Percentiles rank a stretch among this genome's conserved stretches.
Evolutionary conservation across 1,284 basidiomycete genomes (phyloP).

Genomic region (Agaricales sp.): DNA sequence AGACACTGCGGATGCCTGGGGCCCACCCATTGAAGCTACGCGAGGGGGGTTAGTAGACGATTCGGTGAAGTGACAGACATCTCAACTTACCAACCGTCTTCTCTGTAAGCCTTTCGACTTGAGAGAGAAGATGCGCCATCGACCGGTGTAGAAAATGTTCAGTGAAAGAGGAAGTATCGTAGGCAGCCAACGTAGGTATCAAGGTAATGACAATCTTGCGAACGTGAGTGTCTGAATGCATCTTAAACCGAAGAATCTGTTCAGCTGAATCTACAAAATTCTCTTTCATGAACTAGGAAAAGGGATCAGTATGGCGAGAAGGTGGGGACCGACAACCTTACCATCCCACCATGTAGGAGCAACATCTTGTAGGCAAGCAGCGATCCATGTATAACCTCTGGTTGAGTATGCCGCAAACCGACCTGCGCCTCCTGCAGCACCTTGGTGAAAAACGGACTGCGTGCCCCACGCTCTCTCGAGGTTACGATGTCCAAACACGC

Average conservation of each 20-base stretch:
- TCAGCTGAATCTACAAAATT: conserved; percentile 87
- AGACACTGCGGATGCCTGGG: no score
- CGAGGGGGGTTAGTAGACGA: conserved; percentile 9
- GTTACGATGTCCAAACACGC: conserved; percentile 84
- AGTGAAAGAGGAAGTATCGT: conserved; percentile 86
- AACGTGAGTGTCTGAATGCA: conserved; percentile 81
- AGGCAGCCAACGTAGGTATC: conserved; percentile 89
- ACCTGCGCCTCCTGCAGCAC: conserved; percentile 85
- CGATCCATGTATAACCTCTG: conserved; percentile 89
- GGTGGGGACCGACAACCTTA: conserved; percentile 18
- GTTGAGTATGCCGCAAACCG: conserved; percentile 73
- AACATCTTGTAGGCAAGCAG: conserved; percentile 89
- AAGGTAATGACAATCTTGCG: conserved; percentile 90
- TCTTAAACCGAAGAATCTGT: conserved; percentile 81
- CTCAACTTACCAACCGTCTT: conserved; percentile 65
- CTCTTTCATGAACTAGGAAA: conserved; percentile 81
- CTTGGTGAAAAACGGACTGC: conserved; percentile 63
- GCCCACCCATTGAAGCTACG: conserved; percentile 1
- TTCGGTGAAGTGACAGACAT: not conserved
- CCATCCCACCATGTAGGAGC: conserved; percentile 88
- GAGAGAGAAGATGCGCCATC: conserved; percentile 84
- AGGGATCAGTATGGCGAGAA: conserved; percentile 6
- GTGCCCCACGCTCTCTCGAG: conserved; percentile 55
- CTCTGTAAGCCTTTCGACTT: conserved; percentile 85
- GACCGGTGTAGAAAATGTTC: conserved; percentile 84